Conservation (phyloP, 2,329 filamentous ascomycete species). For the Colletotrichum destructivum region DNA sequence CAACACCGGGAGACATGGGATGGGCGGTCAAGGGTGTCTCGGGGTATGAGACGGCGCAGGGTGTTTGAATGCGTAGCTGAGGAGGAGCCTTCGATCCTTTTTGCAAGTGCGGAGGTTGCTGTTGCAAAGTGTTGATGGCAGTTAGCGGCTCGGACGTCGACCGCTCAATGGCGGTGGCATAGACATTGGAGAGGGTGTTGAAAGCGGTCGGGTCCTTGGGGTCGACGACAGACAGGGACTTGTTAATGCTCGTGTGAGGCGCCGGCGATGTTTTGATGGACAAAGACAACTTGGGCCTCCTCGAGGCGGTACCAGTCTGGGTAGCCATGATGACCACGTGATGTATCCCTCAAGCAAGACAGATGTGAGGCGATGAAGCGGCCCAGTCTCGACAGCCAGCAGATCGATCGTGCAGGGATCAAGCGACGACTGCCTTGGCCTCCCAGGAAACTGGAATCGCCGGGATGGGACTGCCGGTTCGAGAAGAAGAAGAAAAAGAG, state of each 20-base stretch:
- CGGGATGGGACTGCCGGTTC: conserved; percentile 25
- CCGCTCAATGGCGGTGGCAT: conserved; percentile 74
- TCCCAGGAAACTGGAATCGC: conserved; percentile 33
- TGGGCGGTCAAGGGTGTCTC: conserved; percentile 69
- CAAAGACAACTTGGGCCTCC: conserved; percentile 71
- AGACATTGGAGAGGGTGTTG: conserved; percentile 77
- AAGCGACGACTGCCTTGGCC: conserved; percentile 44
- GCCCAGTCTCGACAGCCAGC: conserved; percentile 45
- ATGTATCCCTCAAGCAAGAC: conserved; percentile 4
- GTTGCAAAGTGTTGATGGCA: conserved; percentile 62
- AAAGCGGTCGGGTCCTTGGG: conserved; percentile 74
- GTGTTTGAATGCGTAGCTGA: conserved; percentile 57
- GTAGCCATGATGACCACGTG: conserved; percentile 53
- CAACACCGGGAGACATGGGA: conserved; percentile 62
- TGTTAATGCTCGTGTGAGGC: conserved; percentile 56
- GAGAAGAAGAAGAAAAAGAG: conserved; percentile 2
- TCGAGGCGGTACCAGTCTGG: conserved; percentile 54
- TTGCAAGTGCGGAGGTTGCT: conserved; percentile 55
- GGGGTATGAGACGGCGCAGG: conserved; percentile 63
- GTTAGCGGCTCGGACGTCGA: conserved; percentile 67
- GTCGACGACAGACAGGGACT: conserved; percentile 64
- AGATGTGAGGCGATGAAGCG: neutral
- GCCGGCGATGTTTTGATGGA: conserved; percentile 65
- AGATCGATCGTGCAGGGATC: conserved; percentile 46
- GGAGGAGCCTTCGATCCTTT: conserved; percentile 49